Percentiles rank a stretch among this genome's conserved stretches.
These are phyloP conservation scores for Neoscytalidium dimidiatum DNA, from an alignment of 2,329 filamentous ascomycete species.

Conservation along the genomic window DNA sequence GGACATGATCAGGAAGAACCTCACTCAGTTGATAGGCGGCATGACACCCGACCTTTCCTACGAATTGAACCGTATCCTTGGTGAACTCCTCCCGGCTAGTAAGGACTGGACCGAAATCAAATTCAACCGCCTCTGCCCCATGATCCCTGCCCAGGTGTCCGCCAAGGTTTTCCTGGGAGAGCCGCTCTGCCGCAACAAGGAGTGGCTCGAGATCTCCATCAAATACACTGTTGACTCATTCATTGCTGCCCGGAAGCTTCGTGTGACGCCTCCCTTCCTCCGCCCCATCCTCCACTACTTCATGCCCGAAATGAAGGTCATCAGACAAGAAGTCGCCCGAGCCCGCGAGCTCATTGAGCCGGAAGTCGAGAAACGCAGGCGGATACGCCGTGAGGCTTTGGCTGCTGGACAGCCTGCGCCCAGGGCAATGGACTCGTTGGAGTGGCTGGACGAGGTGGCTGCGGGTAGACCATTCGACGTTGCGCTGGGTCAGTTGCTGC, in stretches of 20 bases:
- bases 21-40: background rate
- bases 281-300: slow-evolving; percentile 38
- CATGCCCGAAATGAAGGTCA: slow-evolving; percentile 34
- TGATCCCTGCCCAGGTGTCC: slow-evolving; percentile 36
- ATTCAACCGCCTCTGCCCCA: slow-evolving; percentile 38
- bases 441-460: slow-evolving; percentile 26
- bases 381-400: slow-evolving; percentile 19
- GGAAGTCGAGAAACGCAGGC: slow-evolving; percentile 32
- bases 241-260: slow-evolving; percentile 34
- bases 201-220: slow-evolving; percentile 41
- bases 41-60: background rate
- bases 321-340: slow-evolving; percentile 33
- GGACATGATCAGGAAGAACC: slow-evolving; percentile 1
- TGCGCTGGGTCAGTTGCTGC: slow-evolving; percentile 19
- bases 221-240: slow-evolving; percentile 41
- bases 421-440: slow-evolving; percentile 29
- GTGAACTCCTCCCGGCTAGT: slow-evolving; percentile 11
- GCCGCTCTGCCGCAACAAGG: slow-evolving; percentile 37
- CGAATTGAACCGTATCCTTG: background rate
- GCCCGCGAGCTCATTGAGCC: slow-evolving; percentile 38
- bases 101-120: slow-evolving; percentile 22
- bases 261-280: slow-evolving; percentile 36
- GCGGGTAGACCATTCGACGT: slow-evolving; percentile 22
- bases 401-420: slow-evolving; percentile 23
- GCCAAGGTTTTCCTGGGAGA: slow-evolving; percentile 40